These are phyloP conservation scores for Botrytis medusae DNA, from an alignment of 2,329 filamentous ascomycete genomes.

Conservation along the genomic window DNA sequence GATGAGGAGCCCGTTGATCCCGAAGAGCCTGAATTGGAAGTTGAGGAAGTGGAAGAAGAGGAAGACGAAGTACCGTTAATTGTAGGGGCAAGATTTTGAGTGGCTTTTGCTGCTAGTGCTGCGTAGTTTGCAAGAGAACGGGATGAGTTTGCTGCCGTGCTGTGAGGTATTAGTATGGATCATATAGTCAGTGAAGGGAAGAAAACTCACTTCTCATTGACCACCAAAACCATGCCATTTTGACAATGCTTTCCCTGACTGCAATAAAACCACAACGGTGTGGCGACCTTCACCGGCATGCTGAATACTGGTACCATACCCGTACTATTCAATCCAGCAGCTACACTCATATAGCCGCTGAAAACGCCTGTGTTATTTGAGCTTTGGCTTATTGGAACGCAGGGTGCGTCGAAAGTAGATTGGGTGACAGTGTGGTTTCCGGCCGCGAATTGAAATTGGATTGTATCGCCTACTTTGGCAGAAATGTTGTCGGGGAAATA, in stretches of 20 bases:
- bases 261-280: conserved; percentile 79
- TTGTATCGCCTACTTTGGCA: conserved; percentile 61
- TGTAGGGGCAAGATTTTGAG: conserved; percentile 44
- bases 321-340: conserved; percentile 48
- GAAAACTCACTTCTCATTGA: conserved; percentile 53
- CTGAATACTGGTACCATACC: conserved; percentile 66
- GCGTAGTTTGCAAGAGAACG: conserved; percentile 49
- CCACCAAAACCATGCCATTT: conserved; percentile 41
- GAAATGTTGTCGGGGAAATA: conserved; percentile 67
- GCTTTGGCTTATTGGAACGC: conserved; percentile 56
- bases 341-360: conserved; percentile 66
- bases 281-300: conserved; percentile 65
- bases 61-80: conserved; percentile 19
- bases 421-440: conserved; percentile 79
- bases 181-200: neutral
- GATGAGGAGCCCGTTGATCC: conserved; percentile 8
- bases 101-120: conserved; percentile 41
- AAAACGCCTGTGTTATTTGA: conserved; percentile 58
- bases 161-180: conserved; percentile 21
- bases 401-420: conserved; percentile 71
- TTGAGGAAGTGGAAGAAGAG: conserved; percentile 9
- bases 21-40: neutral
- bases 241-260: conserved; percentile 74
- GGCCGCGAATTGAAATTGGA: conserved; percentile 66
- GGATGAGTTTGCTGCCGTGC: conserved; percentile 48